Base-by-base conservation (phyloP, 345 rosid genomes). In the Camelina sativa region DNA sequence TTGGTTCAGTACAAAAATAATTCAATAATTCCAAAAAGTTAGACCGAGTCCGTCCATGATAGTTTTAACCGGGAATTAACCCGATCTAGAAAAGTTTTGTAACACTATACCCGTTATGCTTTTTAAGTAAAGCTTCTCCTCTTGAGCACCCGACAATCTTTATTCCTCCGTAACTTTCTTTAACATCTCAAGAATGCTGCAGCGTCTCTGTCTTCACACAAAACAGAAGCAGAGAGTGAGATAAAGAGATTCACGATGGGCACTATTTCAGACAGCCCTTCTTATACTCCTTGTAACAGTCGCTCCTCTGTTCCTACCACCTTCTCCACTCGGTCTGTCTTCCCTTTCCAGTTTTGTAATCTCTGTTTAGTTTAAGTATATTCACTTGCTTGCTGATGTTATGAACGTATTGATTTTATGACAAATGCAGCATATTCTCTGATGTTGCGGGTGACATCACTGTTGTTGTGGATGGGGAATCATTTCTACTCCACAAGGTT, bases 401-500 rank as follows among this genome's bases (percentile, higher is more conserved):
- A 56, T 16, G 20, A 34, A 37, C 9, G 19, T 58, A 62, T 73
- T 35, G 20, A 2, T 56, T 25, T 50, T 37, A 4, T 48, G 46
- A 38, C 22, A 8, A n/a, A 16, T 65, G 72, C 84, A 93, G 98
- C 15, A 89, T 93, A 37, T 91, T 91, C 80, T 88, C 98, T 3
- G 98, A 89, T 62, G 93, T 93, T 54, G 96, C 97, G 0, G 94
- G 93, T 67, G 98, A 91, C 82, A 78, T 93, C 73, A 91, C 92
- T 4, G 80, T 91, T 67, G 75, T 85, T 51, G 92, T 91, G 3
- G 89, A 83, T 32, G 96, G 89, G 19, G 97, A 91, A 47, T 82
- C 97, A 34, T 93, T 93, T 77, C 86, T 93, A 44, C 87, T 93
- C 16, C 98, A 93, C 75, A 93, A 91, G 89, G 98, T 91, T 81